These are phyloP conservation scores for Penicillium mononematosum DNA, from an alignment of 495 filamentous ascomycete species.

Conservation along the genomic window DNA sequence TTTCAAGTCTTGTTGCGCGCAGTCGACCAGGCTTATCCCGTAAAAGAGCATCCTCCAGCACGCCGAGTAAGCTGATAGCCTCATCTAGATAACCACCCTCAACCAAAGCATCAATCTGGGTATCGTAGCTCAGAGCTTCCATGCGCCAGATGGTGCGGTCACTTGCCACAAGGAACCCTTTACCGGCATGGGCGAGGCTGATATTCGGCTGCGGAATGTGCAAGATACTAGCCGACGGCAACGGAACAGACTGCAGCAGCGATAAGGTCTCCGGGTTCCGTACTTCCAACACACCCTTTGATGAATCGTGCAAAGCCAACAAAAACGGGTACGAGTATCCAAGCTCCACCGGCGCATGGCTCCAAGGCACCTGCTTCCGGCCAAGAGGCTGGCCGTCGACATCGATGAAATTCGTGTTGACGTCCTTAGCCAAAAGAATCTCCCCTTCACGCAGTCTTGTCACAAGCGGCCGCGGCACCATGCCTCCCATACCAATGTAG, in stretches of 20 bases:
- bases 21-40: slow-evolving; percentile 77
- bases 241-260: slow-evolving; percentile 76
- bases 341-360: slow-evolving; percentile 79
- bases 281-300: slow-evolving; percentile 85
- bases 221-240: slow-evolving; percentile 76
- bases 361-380: slow-evolving; percentile 88
- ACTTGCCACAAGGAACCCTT: slow-evolving; percentile 87
- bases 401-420: slow-evolving; percentile 91
- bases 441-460: slow-evolving; percentile 79
- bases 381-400: slow-evolving; percentile 77
- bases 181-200: slow-evolving; percentile 88
- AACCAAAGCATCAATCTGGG: slow-evolving; percentile 83
- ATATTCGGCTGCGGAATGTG: slow-evolving; percentile 94
- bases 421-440: slow-evolving; percentile 88
- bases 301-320: slow-evolving; percentile 76
- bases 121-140: slow-evolving; percentile 89
- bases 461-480: slow-evolving; percentile 84
- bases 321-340: slow-evolving; percentile 97
- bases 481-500: slow-evolving; percentile 90
- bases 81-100: slow-evolving; percentile 79
- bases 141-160: slow-evolving; percentile 93
- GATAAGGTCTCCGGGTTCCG: slow-evolving; percentile 89
- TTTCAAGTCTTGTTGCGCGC: slow-evolving; percentile 82
- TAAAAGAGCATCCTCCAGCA: slow-evolving; percentile 90
- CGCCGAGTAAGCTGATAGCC: slow-evolving; percentile 80